phyloP scores from a whole-genome alignment of 495 filamentous ascomycete genomes.

The Penicillium robsamsonii region DNA sequence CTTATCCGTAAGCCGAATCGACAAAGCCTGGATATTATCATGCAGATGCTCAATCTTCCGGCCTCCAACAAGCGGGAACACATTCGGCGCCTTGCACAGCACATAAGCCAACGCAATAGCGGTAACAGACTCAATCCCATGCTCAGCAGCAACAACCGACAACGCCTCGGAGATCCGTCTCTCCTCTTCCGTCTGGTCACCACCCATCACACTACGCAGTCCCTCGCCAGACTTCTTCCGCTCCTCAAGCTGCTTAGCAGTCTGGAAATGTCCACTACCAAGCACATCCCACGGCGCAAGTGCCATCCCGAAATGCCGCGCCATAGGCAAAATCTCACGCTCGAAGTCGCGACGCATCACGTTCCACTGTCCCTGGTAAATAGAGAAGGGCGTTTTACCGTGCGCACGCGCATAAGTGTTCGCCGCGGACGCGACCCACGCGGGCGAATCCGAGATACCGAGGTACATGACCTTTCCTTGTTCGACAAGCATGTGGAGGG shows the following conservation, averaged over 20 bases:
- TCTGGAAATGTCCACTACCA: slow-evolving; percentile 54
- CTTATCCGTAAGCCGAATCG: slow-evolving; percentile 50
- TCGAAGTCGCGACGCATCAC: slow-evolving; percentile 53
- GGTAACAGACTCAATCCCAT: slow-evolving; percentile 46
- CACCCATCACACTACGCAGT: slow-evolving; percentile 21
- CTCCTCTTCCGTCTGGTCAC: slow-evolving; percentile 39
- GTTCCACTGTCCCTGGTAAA: slow-evolving; percentile 68
- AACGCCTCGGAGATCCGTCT: slow-evolving; percentile 45
- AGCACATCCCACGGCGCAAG: slow-evolving; percentile 56
- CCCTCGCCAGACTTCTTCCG: slow-evolving; percentile 33
- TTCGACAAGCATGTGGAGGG: slow-evolving; percentile 54
- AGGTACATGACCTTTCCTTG: slow-evolving; percentile 63
- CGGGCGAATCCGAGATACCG: slow-evolving; percentile 61
- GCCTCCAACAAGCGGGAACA: slow-evolving; percentile 73
- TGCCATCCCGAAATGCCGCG: slow-evolving; percentile 55
- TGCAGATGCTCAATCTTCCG: slow-evolving; percentile 63
- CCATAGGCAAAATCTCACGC: slow-evolving; percentile 59
- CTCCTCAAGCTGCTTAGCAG: slow-evolving; percentile 29
- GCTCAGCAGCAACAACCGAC: slow-evolving; percentile 50
- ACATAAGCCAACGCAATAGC: slow-evolving; percentile 72
- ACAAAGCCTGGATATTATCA: slow-evolving; percentile 61
- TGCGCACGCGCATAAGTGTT: slow-evolving; percentile 60
- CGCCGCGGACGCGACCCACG: slow-evolving; percentile 59
- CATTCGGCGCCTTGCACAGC: slow-evolving; percentile 68
- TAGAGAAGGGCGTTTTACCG: slow-evolving; percentile 58